Conservation (phyloP, 306 rosid genomes). For the Pyrus betulifolia region DNA sequence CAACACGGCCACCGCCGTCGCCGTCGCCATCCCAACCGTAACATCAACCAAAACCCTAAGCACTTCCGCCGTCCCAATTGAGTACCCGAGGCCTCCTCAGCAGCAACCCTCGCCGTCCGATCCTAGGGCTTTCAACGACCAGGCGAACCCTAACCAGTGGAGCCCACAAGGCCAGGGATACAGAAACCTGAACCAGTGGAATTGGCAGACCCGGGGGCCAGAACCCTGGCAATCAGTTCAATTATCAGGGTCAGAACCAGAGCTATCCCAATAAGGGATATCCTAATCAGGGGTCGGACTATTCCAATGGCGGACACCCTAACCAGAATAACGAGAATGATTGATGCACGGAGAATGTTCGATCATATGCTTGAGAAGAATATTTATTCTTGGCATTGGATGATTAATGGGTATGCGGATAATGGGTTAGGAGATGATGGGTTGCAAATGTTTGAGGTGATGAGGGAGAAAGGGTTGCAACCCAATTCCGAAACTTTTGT, state of each 20-base stretch:
- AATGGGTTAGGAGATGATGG: slow-evolving; percentile 80
- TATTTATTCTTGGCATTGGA: slow-evolving; percentile 73
- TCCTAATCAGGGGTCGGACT: slow-evolving; percentile 21
- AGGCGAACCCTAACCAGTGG: slow-evolving; percentile 23
- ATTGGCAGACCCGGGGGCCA: slow-evolving; percentile 25
- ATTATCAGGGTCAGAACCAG: slow-evolving; percentile 21
- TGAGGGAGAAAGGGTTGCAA: slow-evolving; percentile 58
- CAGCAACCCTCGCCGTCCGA: slow-evolving; percentile 36
- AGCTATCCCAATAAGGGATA: slow-evolving; percentile 8
- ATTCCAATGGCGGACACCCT: slow-evolving; percentile 11
- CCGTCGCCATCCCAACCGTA: not conserved
- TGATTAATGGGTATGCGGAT: slow-evolving; percentile 62
- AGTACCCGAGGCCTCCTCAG: slow-evolving; percentile 27
- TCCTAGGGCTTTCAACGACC: slow-evolving; percentile 15
- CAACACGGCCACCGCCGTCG: not conserved
- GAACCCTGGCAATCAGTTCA: slow-evolving; percentile 5
- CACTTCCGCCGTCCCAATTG: slow-evolving; percentile 29
- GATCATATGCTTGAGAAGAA: slow-evolving; percentile 61
- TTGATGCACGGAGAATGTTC: slow-evolving; percentile 62
- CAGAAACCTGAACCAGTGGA: slow-evolving; percentile 21
- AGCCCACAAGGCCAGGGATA: slow-evolving; percentile 16
- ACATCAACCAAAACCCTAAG: no score
- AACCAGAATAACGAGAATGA: slow-evolving; percentile 35
- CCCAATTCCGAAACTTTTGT: slow-evolving; percentile 65
- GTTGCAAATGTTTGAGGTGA: slow-evolving; percentile 67